phyloP scores from a whole-genome alignment of 306 rosid species.

The Quercus rubra region DNA sequence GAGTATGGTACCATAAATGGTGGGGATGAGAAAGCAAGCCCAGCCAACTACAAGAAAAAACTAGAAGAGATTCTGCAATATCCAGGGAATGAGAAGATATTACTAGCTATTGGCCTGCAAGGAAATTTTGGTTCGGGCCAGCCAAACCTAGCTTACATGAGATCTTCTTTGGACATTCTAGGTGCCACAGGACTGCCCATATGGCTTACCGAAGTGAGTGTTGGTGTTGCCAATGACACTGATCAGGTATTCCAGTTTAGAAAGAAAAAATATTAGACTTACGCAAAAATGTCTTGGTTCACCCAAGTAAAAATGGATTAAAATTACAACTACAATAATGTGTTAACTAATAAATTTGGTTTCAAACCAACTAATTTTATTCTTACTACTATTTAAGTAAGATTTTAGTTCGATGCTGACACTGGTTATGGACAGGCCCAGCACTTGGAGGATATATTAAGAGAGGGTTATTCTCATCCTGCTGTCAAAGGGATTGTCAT shows the following conservation, averaged over 20 bases:
- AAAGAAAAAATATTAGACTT: too few species aligned
- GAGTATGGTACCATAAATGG: slow-evolving; percentile 60
- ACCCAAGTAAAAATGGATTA: neutral
- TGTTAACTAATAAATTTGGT: too few species aligned
- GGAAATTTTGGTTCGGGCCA: slow-evolving; percentile 41
- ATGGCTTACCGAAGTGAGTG: slow-evolving; percentile 72
- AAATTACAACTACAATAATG: too few species aligned
- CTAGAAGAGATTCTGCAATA: slow-evolving; percentile 38
- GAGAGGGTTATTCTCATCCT: slow-evolving; percentile 72
- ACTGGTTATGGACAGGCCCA: slow-evolving; percentile 42
- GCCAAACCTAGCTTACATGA: slow-evolving; percentile 69
- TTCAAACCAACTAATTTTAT: too few species aligned
- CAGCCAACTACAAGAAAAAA: slow-evolving; percentile 39
- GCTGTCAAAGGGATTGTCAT: slow-evolving; percentile 75
- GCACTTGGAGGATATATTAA: slow-evolving; percentile 57
- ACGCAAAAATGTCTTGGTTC: neutral
- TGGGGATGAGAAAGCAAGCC: slow-evolving; percentile 27
- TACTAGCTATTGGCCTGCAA: slow-evolving; percentile 62
- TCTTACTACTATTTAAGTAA: neutral
- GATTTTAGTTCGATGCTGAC: neutral
- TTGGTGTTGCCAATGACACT: slow-evolving; percentile 26
- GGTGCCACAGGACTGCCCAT: slow-evolving; percentile 49
- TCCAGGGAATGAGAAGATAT: slow-evolving; percentile 39
- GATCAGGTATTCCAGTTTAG: slow-evolving; percentile 40
- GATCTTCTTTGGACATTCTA: slow-evolving; percentile 52